phyloP scores from a whole-genome alignment of 768 basidiomycete species.

The Auricularia sp. region DNA sequence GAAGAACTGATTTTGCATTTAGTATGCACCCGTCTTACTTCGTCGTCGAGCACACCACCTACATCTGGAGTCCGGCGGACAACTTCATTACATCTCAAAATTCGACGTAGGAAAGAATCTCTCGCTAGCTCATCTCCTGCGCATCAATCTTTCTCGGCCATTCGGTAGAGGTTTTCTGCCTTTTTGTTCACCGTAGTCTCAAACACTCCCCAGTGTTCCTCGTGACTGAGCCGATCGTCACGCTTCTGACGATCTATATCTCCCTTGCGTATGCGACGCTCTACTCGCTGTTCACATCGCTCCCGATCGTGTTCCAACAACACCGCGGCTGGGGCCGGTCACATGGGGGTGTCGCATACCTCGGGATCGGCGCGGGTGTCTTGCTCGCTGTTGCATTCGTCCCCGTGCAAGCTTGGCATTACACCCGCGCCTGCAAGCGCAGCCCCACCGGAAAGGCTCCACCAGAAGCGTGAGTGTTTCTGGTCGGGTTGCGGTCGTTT shows the following conservation, averaged over 20 bases:
- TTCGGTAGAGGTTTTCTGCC: conserved; percentile 30
- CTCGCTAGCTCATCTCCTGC: conserved; percentile 33
- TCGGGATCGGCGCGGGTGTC: conserved; percentile 54
- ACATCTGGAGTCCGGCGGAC: conserved; percentile 29
- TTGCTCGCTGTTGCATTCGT: conserved; percentile 40
- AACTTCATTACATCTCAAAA: conserved; percentile 37
- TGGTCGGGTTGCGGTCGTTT: background rate
- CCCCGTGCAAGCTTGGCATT: conserved; percentile 45
- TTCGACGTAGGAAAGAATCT: conserved; percentile 38
- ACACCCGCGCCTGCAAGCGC: conserved; percentile 38
- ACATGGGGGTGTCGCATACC: conserved; percentile 50
- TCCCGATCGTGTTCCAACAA: conserved; percentile 48
- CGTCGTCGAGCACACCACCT: conserved; percentile 41
- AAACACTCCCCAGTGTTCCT: conserved; percentile 36
- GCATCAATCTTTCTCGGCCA: conserved; percentile 43
- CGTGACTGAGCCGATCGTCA: conserved; percentile 54
- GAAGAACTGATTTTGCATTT: background rate
- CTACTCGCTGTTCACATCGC: conserved; percentile 56
- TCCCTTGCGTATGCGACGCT: conserved; percentile 53
- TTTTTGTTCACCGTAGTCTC: conserved; percentile 2
- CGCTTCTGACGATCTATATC: conserved; percentile 47
- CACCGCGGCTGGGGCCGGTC: conserved; percentile 44
- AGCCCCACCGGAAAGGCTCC: conserved; percentile 41
- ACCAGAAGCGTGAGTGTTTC: conserved; percentile 44
- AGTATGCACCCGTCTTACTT: conserved; percentile 56